Conservation (phyloP, 768 basidiomycete genomes). For the Pulveroboletus sp. region DNA sequence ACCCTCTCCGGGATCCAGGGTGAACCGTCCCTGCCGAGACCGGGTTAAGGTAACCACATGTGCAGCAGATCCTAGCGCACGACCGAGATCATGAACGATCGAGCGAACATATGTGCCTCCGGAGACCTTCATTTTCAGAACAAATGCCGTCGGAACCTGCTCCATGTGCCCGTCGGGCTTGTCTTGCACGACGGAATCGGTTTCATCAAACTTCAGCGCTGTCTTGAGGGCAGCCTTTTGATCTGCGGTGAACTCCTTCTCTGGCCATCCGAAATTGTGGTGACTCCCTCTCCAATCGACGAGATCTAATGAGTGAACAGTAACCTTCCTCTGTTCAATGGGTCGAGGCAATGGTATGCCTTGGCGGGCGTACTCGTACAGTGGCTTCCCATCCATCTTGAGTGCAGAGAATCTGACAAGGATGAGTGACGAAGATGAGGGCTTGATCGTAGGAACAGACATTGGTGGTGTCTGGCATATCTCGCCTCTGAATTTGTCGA, state of each 20-base stretch:
- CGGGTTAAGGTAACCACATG: conserved; percentile 90
- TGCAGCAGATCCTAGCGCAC: conserved; percentile 78
- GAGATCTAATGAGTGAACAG: conserved; percentile 75
- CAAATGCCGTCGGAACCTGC: conserved; percentile 67
- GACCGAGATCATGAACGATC: conserved; percentile 89
- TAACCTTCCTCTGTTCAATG: conserved; percentile 83
- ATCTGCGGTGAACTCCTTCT: conserved; percentile 59
- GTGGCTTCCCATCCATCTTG: conserved; percentile 95
- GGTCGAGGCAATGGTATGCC: conserved; percentile 89
- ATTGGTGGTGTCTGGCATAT: conserved; percentile 92
- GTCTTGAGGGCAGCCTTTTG: conserved; percentile 66
- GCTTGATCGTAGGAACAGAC: conserved; percentile 38
- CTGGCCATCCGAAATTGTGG: conserved; percentile 77
- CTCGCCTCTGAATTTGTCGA: conserved; percentile 76
- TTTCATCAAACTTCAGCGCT: conserved; percentile 51
- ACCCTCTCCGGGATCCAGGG: conserved; percentile 45
- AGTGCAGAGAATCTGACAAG: conserved; percentile 84
- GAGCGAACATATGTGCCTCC: conserved; percentile 97
- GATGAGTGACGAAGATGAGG: conserved; percentile 3
- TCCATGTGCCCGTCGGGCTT: conserved; percentile 32
- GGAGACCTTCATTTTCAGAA: conserved; percentile 88
- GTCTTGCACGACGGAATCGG: conserved; percentile 33
- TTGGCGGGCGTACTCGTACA: conserved; percentile 93
- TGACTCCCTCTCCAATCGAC: conserved; percentile 70
- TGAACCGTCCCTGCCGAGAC: conserved; percentile 83